phyloP scores from a whole-genome alignment of 371 early-diverging fungal genomes.

The Mucor sp. region DNA sequence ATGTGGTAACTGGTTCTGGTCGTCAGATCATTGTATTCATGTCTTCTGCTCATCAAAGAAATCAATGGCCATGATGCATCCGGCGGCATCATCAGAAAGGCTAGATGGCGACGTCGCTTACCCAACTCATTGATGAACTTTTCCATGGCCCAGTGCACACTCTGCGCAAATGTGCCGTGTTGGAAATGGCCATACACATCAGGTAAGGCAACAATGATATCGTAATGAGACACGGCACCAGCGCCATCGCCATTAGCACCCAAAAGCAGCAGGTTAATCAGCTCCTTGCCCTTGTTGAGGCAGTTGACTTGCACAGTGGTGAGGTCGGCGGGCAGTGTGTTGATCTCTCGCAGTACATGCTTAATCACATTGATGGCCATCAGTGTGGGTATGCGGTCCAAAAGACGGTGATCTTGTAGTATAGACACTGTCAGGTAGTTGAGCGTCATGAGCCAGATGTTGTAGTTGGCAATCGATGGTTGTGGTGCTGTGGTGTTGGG shows the following conservation, averaged over 20 bases:
- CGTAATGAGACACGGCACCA: constrained; percentile 52
- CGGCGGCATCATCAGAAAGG: constrained; percentile 68
- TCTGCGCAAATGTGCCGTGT: constrained; percentile 50
- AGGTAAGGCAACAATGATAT: constrained; percentile 53
- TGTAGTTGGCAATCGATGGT: constrained; percentile 41
- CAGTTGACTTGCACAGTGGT: constrained; percentile 40
- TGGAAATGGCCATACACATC: constrained; percentile 54
- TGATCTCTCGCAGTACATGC: constrained; percentile 50
- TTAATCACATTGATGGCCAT: constrained; percentile 55
- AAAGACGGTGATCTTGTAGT: constrained; percentile 38
- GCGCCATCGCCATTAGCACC: constrained; percentile 51
- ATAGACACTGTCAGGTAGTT: constrained; percentile 42
- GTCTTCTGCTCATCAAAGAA: constrained; percentile 73
- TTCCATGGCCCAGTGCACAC: constrained; percentile 72
- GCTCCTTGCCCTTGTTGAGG: constrained; percentile 49
- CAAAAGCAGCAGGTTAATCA: constrained; percentile 47
- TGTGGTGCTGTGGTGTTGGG: constrained; percentile 23
- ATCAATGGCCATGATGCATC: constrained; percentile 85
- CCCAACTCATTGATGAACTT: constrained; percentile 62
- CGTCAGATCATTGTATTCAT: constrained; percentile 73
- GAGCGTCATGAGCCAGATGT: constrained; percentile 48
- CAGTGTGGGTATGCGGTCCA: constrained; percentile 43
- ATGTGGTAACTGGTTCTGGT: constrained; percentile 60
- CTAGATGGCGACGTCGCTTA: constrained; percentile 56
- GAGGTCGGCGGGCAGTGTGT: constrained; percentile 43